Base-by-base conservation (phyloP, 208 protist species). In the Leishmania amazonensis region DNA sequence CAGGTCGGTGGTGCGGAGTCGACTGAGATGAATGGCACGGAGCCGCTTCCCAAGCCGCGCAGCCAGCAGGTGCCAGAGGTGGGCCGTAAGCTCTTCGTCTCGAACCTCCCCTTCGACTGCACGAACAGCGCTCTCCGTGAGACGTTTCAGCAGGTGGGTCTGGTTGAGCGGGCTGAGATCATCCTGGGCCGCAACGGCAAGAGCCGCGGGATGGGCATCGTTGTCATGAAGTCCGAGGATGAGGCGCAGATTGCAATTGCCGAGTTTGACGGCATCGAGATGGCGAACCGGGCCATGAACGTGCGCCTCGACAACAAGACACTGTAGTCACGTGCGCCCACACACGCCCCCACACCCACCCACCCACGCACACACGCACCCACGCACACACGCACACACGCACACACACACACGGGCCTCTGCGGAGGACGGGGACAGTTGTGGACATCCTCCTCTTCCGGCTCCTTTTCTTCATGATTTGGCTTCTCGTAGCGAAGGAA, bases 231-330 rank as follows among this genome's bases (percentile, higher is more conserved):
- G 82, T 87, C 88, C 45, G 87, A 89, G 70, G 85, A 92, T 9
- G 91, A 96, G 83, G 87, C 93, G 6, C 86, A 81, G 71, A 65
- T 92, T 60, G 93, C 93, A 4, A 94, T 96, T 87, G 86, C 80
- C 15, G 93, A 96, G 86, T 96, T 96, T 84, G 93, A 96, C 65
- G 91, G 91, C 51, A 94, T 96, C 81, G 91, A 94, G 83, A 96
- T 96, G 93, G 91, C 91, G 17, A 90, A 87, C 83, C 81, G 93
- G 60, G 88, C 91, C 11, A 96, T 96, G 93, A 93, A 92, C 82
- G 93, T 96, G 47, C 90, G 91, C 42, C 81, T 95, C 13, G 93
- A 95, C 81, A 94, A 91, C 77, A 93, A 95, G 76, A 64, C 85
- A 4, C 73, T 82, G 68, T 85, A 75, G 24, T 79, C 4, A 38